Conservation (phyloP, 352 stramenopile genomes). For the Phytophthora pluvialis region DNA sequence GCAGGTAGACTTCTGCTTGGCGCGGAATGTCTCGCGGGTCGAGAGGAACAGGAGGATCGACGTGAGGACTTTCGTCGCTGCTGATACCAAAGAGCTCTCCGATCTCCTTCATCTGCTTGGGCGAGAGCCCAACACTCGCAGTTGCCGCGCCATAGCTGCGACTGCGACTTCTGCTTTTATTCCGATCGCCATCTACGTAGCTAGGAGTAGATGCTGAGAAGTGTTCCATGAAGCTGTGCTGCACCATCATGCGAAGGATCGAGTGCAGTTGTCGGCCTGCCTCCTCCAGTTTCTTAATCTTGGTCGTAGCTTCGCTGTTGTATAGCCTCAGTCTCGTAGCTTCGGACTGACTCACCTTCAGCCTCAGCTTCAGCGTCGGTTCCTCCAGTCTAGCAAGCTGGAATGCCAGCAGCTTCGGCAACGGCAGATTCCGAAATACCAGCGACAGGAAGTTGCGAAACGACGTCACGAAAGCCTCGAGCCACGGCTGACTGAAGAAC, state of each 20-base stretch:
- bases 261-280: conserved; percentile 62
- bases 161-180: conserved; percentile 36
- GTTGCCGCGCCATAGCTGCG: conserved; percentile 26
- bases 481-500: conserved; percentile 79
- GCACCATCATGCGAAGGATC: conserved; percentile 69
- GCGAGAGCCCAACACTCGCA: conserved; percentile 38
- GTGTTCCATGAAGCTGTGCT: conserved; percentile 73
- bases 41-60: conserved; percentile 13
- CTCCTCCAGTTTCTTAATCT: conserved; percentile 72
- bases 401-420: conserved; percentile 81
- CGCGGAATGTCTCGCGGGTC: conserved; percentile 40
- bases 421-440: conserved; percentile 75
- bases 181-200: conserved; percentile 27
- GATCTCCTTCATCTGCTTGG: conserved; percentile 58
- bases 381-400: conserved; percentile 75
- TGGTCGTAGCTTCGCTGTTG: conserved; percentile 54
- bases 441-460: conserved; percentile 83
- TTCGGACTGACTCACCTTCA: conserved; percentile 78
- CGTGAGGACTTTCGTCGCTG: conserved; percentile 23
- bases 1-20: conserved; percentile 40
- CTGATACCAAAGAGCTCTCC: conserved; percentile 58
- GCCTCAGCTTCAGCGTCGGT: conserved; percentile 67
- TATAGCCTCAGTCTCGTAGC: conserved; percentile 63
- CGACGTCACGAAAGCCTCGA: conserved; percentile 73
- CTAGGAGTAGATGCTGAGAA: conserved; percentile 38